Evolutionary conservation across 2,329 filamentous ascomycete genomes (phyloP).

Genomic region (Fusarium scirpi): DNA sequence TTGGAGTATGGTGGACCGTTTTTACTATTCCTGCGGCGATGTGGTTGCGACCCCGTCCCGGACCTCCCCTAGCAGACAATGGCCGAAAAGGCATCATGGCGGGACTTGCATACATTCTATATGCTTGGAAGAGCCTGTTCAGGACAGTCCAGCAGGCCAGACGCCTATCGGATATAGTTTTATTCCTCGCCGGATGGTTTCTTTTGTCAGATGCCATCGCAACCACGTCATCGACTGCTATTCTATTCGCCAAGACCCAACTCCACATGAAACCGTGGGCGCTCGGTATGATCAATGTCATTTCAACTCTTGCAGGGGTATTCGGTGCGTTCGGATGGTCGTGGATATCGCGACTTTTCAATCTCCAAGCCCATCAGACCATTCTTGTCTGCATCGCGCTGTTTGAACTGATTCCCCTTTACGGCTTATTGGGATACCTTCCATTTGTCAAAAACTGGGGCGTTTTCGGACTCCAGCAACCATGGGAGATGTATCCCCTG

Average conservation of each 20-base stretch:
- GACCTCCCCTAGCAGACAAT: constrained; percentile 75
- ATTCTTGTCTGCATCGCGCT: constrained; percentile 91
- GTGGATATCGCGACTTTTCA: constrained; percentile 76
- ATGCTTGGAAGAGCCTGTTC: constrained; percentile 88
- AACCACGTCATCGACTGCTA: constrained; percentile 92
- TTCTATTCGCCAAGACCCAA: constrained; percentile 94
- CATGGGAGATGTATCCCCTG: constrained; percentile 96
- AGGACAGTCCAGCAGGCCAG: constrained; percentile 82
- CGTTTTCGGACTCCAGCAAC: constrained; percentile 86
- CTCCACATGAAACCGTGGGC: constrained; percentile 90
- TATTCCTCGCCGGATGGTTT: constrained; percentile 93
- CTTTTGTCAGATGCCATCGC: constrained; percentile 93
- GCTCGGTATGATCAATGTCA: constrained; percentile 92
- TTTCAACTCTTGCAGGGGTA: constrained; percentile 86
- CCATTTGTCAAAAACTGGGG: constrained; percentile 81
- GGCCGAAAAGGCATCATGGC: constrained; percentile 53
- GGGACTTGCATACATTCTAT: constrained; percentile 79
- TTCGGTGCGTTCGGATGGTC: constrained; percentile 92
- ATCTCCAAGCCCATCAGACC: constrained; percentile 83
- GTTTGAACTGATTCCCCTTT: constrained; percentile 93
- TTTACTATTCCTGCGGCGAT: constrained; percentile 91
- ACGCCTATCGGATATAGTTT: constrained; percentile 76
- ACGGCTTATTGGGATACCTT: constrained; percentile 89
- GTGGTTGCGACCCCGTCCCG: constrained; percentile 89
- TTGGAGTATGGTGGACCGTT: constrained; percentile 91